Base-by-base conservation (phyloP, 2,329 filamentous ascomycete genomes). In the Fusarium keratoplasticum region DNA sequence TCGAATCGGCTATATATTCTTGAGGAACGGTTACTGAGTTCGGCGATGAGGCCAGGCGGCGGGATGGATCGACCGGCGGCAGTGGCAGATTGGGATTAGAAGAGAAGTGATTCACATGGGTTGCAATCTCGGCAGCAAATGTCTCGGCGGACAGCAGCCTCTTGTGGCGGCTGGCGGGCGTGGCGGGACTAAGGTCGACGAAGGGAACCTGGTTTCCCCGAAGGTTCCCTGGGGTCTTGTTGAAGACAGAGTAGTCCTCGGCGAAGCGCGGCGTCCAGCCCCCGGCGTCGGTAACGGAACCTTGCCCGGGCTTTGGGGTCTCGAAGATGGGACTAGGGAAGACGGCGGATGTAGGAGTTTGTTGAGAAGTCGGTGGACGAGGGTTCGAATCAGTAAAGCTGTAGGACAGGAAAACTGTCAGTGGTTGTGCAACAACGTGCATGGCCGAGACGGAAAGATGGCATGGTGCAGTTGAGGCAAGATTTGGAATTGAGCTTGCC, bases 171-270 rank as follows among this genome's bases (percentile, higher is more conserved):
- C 77, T 79, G 66, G 82, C 82, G 16, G 84, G 82, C 42, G 79
- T 71, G 80, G 84, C 64, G 77, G 82, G 73, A 78, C 78, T 77
- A 76, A 86, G 86, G 74, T 88, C 87, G 73, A 82, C 76, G 78
- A 88, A 89, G 16, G 82, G 80, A 67, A 80, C 84, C 66, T 85
- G 83, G 50, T 83, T 80, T 62, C 84, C 86, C 76, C 84, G 84
- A 64, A 91, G 83, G 78, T 90, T 89, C 57, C 88, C 89, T 18
- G 90, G 90, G 10, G 89, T 91, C n/a, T 87, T 84, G 82, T 90
- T 90, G 84, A 92, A 91, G 77, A 91, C 89, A 71, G 89, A 90
- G 77, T 90, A 91, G 73, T 91, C 89, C 79, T 91, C 89, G 73
- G 89, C 89, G 83, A 91, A 92, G 67, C 86, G 86, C 80, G 90